Evolutionary conservation across 345 rosid genomes (phyloP).

Genomic region (Eucalyptus tenuipes): DNA sequence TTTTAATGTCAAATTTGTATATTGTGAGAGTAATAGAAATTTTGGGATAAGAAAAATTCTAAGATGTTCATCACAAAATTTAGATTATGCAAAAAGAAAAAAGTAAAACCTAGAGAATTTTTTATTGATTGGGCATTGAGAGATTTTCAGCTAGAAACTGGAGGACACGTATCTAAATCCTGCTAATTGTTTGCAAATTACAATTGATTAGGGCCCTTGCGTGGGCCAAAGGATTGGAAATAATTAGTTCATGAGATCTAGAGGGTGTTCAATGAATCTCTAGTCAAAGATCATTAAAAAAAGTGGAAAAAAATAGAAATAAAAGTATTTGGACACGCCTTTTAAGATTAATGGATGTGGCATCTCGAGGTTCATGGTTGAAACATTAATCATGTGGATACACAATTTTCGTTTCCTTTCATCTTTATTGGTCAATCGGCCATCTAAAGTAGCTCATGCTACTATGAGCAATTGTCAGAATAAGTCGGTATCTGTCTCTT

Average conservation of each 20-base stretch:
- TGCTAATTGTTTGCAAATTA: not conserved
- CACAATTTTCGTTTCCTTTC: not conserved
- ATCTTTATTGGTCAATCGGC: not conserved
- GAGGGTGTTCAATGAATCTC: not conserved
- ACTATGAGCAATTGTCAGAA: not conserved
- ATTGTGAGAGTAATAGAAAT: too few species aligned
- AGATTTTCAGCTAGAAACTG: not conserved
- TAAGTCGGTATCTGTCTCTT: not conserved
- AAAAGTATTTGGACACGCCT: not conserved
- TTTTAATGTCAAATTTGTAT: too few species aligned
- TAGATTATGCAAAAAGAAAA: too few species aligned
- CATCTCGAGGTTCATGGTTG: not conserved
- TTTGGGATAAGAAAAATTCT: too few species aligned
- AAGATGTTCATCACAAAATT: too few species aligned
- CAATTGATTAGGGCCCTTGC: not conserved
- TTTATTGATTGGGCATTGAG: not conserved
- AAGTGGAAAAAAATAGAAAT: not conserved
- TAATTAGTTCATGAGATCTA: not conserved
- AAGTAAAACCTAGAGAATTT: not conserved
- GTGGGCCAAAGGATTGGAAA: not conserved
- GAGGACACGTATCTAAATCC: not conserved
- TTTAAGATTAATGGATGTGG: not conserved
- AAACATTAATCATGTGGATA: not conserved
- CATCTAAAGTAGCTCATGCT: not conserved
- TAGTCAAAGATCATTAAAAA: not conserved